A percentile compares a stretch with the other conserved stretches of the same genome.
These are phyloP conservation scores for Suillus sp. DNA, from an alignment of 768 basidiomycete genomes.

Conservation along the genomic window DNA sequence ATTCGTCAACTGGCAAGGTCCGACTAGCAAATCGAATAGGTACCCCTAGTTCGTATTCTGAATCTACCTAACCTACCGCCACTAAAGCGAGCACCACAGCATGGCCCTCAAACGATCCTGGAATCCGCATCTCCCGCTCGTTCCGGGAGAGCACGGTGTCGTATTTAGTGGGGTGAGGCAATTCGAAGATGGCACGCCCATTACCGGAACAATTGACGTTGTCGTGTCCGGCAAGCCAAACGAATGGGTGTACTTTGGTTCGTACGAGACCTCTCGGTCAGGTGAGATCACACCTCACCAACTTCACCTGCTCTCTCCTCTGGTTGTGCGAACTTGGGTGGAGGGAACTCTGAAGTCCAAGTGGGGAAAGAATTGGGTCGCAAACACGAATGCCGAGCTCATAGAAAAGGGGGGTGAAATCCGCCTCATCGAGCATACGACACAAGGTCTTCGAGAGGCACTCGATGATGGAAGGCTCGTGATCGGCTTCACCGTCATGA, in stretches of 20 bases:
- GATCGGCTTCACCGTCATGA: conserved; percentile 24
- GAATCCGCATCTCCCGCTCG: conserved; percentile 20
- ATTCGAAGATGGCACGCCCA: conserved; percentile 6
- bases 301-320: conserved; percentile 12
- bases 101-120: conserved; percentile 20
- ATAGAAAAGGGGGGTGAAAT: conserved; percentile 4
- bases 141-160: conserved; percentile 21
- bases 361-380: conserved; percentile 13
- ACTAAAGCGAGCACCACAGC: conserved; percentile 8
- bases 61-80: neutral
- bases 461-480: conserved; percentile 20
- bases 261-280: conserved; percentile 14
- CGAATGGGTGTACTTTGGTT: conserved; percentile 14
- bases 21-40: neutral
- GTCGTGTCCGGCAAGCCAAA: conserved; percentile 18
- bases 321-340: conserved; percentile 17
- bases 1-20: conserved; percentile 13
- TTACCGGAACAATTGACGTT: conserved; percentile 19
- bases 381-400: conserved; percentile 3
- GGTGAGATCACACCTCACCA: conserved; percentile 22
- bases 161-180: conserved; percentile 11
- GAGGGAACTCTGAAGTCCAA: conserved; percentile 8
- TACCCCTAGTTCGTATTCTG: conserved; percentile 3
- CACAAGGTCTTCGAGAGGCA: conserved; percentile 15
- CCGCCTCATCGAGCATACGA: conserved; percentile 9